Evolutionary conservation across 2,329 filamentous ascomycete genomes (phyloP).

Genomic region (Aspergillus ustus): DNA sequence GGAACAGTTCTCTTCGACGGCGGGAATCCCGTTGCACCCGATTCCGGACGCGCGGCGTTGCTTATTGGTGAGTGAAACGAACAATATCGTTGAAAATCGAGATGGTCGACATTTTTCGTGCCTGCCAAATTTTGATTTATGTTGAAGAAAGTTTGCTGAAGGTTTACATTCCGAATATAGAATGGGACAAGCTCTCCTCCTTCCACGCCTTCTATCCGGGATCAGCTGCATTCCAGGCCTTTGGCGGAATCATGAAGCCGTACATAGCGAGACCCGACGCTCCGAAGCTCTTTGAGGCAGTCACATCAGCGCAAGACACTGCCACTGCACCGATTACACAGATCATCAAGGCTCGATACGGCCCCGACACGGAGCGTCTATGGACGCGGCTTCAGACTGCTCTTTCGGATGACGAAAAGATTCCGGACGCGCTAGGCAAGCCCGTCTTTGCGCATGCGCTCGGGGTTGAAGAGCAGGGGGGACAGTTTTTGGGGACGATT

Average conservation of each 20-base stretch:
- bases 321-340: neutral
- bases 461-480: neutral
- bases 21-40: neutral
- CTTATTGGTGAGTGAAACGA: too few relatives aligned
- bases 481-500: neutral
- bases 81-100: too few relatives aligned
- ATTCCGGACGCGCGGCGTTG: neutral
- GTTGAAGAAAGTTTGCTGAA: too few relatives aligned
- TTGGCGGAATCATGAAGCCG: neutral
- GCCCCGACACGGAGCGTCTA: neutral
- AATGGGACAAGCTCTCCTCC: neutral
- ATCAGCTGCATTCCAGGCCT: neutral
- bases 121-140: too few relatives aligned
- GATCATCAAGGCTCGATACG: neutral
- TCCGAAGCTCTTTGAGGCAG: neutral
- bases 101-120: too few relatives aligned
- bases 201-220: neutral
- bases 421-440: neutral
- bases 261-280: neutral
- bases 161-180: too few relatives aligned
- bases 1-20: neutral
- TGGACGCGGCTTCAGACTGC: neutral
- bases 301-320: neutral
- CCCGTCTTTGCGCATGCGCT: neutral
- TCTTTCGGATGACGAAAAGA: neutral